Percentiles rank a stretch among this genome's conserved stretches.
These are phyloP conservation scores for Thielaviopsis ethacetica DNA, from an alignment of 2,329 filamentous ascomycete species.

Conservation along the genomic window DNA sequence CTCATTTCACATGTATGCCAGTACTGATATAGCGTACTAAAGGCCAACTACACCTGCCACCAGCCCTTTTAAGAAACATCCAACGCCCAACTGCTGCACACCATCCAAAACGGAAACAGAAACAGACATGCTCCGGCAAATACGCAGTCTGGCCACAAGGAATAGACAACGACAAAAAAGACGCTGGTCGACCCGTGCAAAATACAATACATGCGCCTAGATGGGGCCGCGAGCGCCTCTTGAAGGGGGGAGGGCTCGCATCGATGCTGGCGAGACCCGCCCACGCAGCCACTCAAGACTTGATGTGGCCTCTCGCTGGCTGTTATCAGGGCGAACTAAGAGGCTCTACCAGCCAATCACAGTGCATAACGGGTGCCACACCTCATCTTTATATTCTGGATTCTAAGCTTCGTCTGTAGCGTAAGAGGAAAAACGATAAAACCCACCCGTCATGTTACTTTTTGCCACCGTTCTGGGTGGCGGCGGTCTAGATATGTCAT, in stretches of 20 bases:
- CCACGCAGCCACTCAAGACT: too few relatives aligned
- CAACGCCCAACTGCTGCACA: not conserved
- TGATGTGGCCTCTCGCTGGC: too few relatives aligned
- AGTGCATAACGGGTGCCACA: not conserved
- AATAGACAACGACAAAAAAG: not conserved
- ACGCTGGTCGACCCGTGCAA: not conserved
- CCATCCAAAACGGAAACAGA: not conserved
- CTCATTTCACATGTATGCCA: too few relatives aligned
- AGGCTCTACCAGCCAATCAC: not conserved
- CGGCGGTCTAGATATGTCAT: too few relatives aligned
- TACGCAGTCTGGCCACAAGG: not conserved
- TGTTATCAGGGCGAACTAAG: not conserved
- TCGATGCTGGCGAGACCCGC: not conserved
- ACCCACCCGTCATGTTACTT: not conserved
- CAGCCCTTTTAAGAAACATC: not conserved
- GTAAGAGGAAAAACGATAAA: not conserved
- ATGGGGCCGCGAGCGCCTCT: too few relatives aligned
- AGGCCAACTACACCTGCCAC: not conserved
- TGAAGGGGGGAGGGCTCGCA: too few relatives aligned
- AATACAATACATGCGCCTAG: too few relatives aligned
- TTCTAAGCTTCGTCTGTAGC: not conserved
- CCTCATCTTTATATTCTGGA: not conserved
- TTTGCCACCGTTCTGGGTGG: not conserved
- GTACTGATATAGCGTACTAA: not conserved
- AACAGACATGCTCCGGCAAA: not conserved